Conservation (phyloP, 305 asterid genomes). For the Fraxinus baroniana region DNA sequence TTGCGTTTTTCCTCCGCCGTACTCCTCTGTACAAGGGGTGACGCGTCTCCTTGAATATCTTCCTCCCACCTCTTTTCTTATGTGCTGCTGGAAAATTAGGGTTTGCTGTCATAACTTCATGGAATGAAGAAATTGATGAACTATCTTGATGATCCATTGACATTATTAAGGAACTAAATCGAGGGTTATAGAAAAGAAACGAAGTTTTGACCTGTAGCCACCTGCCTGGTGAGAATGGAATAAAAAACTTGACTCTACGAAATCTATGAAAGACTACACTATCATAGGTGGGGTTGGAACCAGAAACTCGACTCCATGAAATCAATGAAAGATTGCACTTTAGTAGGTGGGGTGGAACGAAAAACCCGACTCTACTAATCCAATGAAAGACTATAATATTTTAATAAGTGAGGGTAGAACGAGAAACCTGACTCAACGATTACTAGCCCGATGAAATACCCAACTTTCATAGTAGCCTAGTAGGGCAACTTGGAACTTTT, state of each 20-base stretch:
- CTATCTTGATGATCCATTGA: not conserved
- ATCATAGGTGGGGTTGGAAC: not conserved
- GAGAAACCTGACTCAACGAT: not conserved
- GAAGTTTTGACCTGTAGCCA: not conserved
- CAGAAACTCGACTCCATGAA: not conserved
- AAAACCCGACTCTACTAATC: not conserved
- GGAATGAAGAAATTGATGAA: not conserved
- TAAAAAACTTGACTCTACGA: not conserved
- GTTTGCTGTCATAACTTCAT: not conserved
- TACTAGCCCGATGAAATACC: not conserved
- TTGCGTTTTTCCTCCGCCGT: slow-evolving; percentile 40
- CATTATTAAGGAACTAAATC: not conserved
- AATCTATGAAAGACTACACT: not conserved
- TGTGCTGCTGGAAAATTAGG: not conserved
- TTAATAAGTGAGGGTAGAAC: not conserved
- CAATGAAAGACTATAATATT: not conserved
- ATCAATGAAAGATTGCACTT: not conserved
- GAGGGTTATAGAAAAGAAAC: not conserved
- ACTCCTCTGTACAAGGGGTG: slow-evolving; percentile 49
- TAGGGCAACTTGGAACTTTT: too few relatives aligned
- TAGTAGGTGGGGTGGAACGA: not conserved
- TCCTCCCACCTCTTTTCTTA: slow-evolving; percentile 44
- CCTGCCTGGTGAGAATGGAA: not conserved
- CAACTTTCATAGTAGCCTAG: not conserved
- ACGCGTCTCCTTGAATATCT: slow-evolving; percentile 42